Evolutionary conservation across 176 grass and related monocot species (phyloP).

Genomic region (Rhynchospora breviuscula): DNA sequence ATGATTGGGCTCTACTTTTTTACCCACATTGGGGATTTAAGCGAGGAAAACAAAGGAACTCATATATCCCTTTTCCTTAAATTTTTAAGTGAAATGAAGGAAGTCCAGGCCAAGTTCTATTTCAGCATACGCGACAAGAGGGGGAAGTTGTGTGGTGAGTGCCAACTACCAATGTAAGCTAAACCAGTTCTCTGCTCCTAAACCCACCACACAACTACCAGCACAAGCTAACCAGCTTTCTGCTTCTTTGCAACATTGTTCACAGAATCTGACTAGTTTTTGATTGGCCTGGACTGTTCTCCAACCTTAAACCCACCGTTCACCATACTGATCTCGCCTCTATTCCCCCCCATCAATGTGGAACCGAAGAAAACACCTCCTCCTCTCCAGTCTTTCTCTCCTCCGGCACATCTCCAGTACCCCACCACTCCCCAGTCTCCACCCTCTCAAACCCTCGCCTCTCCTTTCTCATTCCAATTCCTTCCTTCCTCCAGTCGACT

Average conservation of each 20-base stretch:
- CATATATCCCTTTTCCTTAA: neutral
- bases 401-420: neutral
- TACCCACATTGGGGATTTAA: neutral
- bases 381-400: conserved; percentile 15
- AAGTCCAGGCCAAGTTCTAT: neutral
- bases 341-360: conserved; percentile 15
- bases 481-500: neutral
- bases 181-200: too few relatives aligned
- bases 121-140: neutral
- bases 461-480: neutral
- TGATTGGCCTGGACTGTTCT: too few relatives aligned
- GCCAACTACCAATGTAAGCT: too few relatives aligned
- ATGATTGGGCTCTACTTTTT: neutral
- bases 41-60: too few relatives aligned
- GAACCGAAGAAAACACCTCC: neutral
- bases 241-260: too few relatives aligned
- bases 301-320: too few relatives aligned
- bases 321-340: neutral
- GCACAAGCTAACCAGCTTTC: too few relatives aligned
- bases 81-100: neutral
- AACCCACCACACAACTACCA: too few relatives aligned
- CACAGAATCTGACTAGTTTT: too few relatives aligned
- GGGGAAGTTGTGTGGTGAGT: neutral
- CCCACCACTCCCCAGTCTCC: conserved; percentile 4
- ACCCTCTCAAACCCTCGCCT: neutral